Percentiles rank a stretch among this genome's conserved stretches.
These are phyloP conservation scores for Circinella umbellata DNA, from an alignment of 371 early-diverging fungal species.

Conservation along the genomic window DNA sequence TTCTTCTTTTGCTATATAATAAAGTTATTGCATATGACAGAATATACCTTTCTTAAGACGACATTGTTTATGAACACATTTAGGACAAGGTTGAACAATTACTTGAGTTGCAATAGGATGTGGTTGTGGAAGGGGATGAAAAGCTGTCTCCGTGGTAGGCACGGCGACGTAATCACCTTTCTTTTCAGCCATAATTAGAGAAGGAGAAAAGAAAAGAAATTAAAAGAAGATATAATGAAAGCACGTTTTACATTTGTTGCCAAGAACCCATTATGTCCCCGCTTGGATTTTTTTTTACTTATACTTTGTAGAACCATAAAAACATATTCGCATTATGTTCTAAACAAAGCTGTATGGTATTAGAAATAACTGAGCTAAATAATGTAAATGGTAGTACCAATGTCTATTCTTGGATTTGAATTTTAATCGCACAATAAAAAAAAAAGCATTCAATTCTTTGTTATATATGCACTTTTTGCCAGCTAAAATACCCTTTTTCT, in stretches of 20 bases:
- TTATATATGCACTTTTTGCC: no score
- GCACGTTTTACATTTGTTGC: slow-evolving; percentile 6
- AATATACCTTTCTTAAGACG: not conserved
- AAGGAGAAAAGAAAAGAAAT: slow-evolving; percentile 11
- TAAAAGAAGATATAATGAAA: not conserved
- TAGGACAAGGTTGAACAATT: slow-evolving; percentile 8
- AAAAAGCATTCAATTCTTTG: no score
- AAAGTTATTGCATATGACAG: not conserved
- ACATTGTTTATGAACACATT: not conserved
- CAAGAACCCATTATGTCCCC: slow-evolving; percentile 12
- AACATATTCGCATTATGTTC: no score
- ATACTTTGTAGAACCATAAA: no score
- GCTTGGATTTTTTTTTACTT: not conserved
- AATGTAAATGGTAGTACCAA: not conserved
- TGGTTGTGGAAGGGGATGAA: slow-evolving; percentile 1
- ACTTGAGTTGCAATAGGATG: not conserved
- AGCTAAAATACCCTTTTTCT: no score
- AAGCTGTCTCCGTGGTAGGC: slow-evolving; percentile 11
- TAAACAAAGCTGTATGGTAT: no score
- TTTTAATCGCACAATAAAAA: no score
- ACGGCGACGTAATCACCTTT: slow-evolving; percentile 20
- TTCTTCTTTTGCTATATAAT: not conserved
- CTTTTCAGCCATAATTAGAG: slow-evolving; percentile 22
- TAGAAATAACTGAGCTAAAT: not conserved
- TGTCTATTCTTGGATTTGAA: not conserved